Evolutionary conservation across 768 basidiomycete genomes (phyloP).

Genomic region (Lentinula aciculospora): DNA sequence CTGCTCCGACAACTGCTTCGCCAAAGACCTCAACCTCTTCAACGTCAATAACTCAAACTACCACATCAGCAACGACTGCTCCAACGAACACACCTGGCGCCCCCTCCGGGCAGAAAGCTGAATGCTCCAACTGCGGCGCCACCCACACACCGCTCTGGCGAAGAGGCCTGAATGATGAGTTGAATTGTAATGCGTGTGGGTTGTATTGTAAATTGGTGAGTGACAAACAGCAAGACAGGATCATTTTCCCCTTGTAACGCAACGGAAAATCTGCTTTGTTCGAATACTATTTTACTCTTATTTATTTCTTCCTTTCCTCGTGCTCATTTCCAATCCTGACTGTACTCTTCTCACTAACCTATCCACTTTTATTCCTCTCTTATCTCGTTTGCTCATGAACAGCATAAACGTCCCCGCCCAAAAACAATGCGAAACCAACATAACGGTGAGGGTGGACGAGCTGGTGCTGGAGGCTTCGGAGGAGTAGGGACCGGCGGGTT

Average conservation of each 20-base stretch:
- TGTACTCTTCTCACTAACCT: too few species aligned
- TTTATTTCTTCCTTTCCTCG: neutral
- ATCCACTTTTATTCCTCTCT: too few species aligned
- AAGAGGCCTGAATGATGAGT: constrained; percentile 78
- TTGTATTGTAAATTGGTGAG: constrained; percentile 81
- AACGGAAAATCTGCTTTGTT: too few species aligned
- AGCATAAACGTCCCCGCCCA: constrained; percentile 87
- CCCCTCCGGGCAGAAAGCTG: constrained; percentile 64
- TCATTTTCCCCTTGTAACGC: too few species aligned
- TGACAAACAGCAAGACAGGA: constrained; percentile 12
- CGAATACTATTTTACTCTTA: neutral
- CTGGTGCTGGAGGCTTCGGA: constrained; percentile 56
- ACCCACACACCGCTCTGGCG: constrained; percentile 88
- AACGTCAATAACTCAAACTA: too few species aligned
- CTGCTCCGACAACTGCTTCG: neutral
- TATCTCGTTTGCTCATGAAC: neutral
- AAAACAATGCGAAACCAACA: constrained; percentile 81
- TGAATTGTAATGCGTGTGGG: constrained; percentile 88
- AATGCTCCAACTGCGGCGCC: constrained; percentile 85
- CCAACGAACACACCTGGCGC: constrained; percentile 28
- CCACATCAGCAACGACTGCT: neutral
- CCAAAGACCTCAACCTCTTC: neutral
- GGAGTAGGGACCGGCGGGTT: constrained; percentile 8
- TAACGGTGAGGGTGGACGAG: constrained; percentile 63
- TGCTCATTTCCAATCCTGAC: neutral